A percentile compares a stretch with the other conserved stretches of the same genome.
Evolutionary conservation across 2,329 filamentous ascomycete species (phyloP).

Genomic region (Paracorniculantispora psalliotae): DNA sequence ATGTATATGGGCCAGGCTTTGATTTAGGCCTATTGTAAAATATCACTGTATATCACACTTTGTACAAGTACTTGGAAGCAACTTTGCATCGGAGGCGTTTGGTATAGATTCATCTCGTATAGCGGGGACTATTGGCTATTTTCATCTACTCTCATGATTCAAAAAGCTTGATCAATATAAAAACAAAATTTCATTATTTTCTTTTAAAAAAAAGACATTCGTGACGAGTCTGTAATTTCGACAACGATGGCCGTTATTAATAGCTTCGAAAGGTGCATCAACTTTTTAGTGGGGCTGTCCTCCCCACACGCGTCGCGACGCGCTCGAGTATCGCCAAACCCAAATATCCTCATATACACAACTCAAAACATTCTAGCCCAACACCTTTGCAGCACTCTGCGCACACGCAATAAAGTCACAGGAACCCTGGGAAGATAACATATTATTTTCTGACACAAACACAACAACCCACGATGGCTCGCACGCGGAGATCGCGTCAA

Average conservation of each 20-base stretch:
- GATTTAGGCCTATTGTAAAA: conserved; percentile 44
- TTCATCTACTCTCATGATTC: background rate
- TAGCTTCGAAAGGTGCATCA: background rate
- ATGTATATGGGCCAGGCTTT: conserved; percentile 79
- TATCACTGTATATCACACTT: conserved; percentile 2
- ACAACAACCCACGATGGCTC: conserved; percentile 22
- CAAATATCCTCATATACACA: background rate
- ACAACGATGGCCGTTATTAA: too few relatives aligned
- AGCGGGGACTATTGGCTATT: background rate
- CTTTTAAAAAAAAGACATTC: too few relatives aligned
- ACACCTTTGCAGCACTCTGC: background rate
- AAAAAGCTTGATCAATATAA: too few relatives aligned
- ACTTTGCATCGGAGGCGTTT: conserved; percentile 5
- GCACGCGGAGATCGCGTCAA: conserved; percentile 27
- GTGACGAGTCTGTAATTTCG: background rate
- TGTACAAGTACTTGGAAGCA: background rate
- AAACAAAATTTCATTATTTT: too few relatives aligned
- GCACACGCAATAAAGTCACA: too few relatives aligned
- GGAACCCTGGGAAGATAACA: too few relatives aligned
- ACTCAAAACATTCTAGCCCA: background rate
- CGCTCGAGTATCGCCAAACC: background rate
- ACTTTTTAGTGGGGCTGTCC: conserved; percentile 8
- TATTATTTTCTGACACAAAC: background rate
- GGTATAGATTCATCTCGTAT: background rate
- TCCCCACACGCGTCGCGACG: conserved; percentile 13